Conservation (phyloP, 2,329 filamentous ascomycete species). For the Penicillium sp. region DNA sequence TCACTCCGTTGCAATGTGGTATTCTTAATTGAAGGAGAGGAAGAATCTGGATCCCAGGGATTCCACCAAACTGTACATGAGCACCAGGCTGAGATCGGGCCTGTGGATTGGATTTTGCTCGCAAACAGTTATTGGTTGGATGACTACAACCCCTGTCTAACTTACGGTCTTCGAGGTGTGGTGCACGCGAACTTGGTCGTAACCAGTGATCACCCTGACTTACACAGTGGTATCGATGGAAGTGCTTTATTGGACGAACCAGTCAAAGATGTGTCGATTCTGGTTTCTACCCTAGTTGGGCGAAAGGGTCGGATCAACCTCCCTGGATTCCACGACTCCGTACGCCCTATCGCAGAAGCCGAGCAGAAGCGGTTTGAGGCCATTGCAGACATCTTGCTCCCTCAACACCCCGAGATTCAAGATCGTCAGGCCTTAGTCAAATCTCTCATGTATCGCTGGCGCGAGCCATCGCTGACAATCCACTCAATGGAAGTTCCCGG, state of each 20-base stretch:
- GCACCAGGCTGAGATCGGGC: slow-evolving; percentile 80
- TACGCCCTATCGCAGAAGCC: slow-evolving; percentile 70
- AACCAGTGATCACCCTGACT: slow-evolving; percentile 79
- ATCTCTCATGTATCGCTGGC: slow-evolving; percentile 89
- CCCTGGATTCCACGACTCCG: slow-evolving; percentile 83
- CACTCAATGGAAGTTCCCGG: slow-evolving; percentile 85
- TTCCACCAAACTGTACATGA: slow-evolving; percentile 79
- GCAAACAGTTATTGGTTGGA: slow-evolving; percentile 99
- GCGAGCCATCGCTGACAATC: slow-evolving; percentile 90
- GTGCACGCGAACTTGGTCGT: slow-evolving; percentile 90
- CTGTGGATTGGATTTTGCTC: slow-evolving; percentile 89
- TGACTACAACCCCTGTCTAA: slow-evolving; percentile 91
- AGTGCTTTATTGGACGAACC: slow-evolving; percentile 88
- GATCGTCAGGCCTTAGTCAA: slow-evolving; percentile 70
- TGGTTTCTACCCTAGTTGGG: slow-evolving; percentile 80
- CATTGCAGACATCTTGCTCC: slow-evolving; percentile 74
- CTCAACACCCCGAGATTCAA: slow-evolving; percentile 65
- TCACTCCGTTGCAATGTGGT: slow-evolving; percentile 81
- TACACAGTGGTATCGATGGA: slow-evolving; percentile 96
- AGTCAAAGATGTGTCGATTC: slow-evolving; percentile 81
- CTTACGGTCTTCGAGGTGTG: slow-evolving; percentile 89
- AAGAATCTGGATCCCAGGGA: slow-evolving; percentile 89
- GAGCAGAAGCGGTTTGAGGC: slow-evolving; percentile 82
- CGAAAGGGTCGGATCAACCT: slow-evolving; percentile 78
- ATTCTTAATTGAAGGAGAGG: slow-evolving; percentile 94